These are phyloP conservation scores for Ophiostoma tasmaniense DNA, from an alignment of 2,329 filamentous ascomycete genomes.

Conservation along the genomic window DNA sequence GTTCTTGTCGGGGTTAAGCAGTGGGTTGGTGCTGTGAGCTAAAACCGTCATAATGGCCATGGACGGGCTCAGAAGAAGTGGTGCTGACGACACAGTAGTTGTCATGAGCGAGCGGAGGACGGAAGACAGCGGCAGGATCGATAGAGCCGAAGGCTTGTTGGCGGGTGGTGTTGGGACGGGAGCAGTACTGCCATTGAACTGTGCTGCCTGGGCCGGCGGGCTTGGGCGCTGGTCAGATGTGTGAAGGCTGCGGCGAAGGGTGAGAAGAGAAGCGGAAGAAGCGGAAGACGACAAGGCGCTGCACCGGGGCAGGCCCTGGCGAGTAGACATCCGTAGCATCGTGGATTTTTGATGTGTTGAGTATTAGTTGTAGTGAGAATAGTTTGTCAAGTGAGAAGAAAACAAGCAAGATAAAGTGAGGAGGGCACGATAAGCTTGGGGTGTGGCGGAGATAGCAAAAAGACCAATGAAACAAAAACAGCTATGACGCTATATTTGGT, in stretches of 20 bases:
- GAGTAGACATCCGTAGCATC: neutral
- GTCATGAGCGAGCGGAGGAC: conserved; percentile 63
- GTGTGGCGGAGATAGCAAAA: neutral
- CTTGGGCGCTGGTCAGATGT: conserved; percentile 11
- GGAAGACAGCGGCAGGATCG: conserved; percentile 56
- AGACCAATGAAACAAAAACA: neutral
- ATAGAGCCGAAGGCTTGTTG: conserved; percentile 37
- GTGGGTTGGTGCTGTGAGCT: conserved; percentile 56
- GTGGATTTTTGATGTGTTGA: neutral
- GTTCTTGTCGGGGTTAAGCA: conserved; percentile 70
- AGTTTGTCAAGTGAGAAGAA: neutral
- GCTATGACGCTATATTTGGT: neutral
- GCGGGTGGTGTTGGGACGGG: neutral
- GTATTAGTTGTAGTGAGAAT: neutral
- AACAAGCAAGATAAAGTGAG: neutral
- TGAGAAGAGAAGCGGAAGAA: neutral
- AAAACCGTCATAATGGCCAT: conserved; percentile 59
- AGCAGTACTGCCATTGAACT: neutral
- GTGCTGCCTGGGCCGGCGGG: neutral
- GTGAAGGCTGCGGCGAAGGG: conserved; percentile 11
- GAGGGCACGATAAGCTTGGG: neutral
- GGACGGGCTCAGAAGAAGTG: conserved; percentile 59
- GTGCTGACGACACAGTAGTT: conserved; percentile 62
- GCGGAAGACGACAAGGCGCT: neutral
- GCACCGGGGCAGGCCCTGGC: conserved; percentile 8